Evolutionary conservation across 2,329 filamentous ascomycete species (phyloP), one percentile per base, ranked within the genome.

Genomic region (Chaetoscypha palmicola): DNA sequence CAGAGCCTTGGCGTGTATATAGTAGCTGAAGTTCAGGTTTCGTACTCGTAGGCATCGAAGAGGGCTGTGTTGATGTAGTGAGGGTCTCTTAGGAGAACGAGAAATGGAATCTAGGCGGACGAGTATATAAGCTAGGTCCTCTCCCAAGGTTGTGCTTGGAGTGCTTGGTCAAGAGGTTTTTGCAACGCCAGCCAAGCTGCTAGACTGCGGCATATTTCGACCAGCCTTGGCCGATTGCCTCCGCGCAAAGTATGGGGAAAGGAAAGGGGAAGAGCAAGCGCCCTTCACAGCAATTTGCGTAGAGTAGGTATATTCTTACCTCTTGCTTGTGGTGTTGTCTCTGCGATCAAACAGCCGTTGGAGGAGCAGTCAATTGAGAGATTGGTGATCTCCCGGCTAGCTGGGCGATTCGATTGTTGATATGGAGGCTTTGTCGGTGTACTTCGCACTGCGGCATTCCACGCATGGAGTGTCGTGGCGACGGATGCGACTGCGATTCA

Each of bases 1-100:
- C 41, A 52, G 50, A 49, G 51, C 50, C 56, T 58, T 56, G 52
- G 52, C 50, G 41, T 23, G 42, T 47, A 46, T 46, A 39, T 49
- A 38, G 38, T 41, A 34, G 46, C 26, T 51, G 51, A 44, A 26
- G 24, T 42, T 17, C 51, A 48, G 40, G 30, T 33, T 31, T 42
- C 32, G 38, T 37, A 21, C 10, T 52, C 36, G 37, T 53, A 40
- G 49, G 49, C 58, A 60, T 59, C 51, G 49, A 48, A 47, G 40
- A 42, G 44, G 45, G 53, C 51, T 52, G 53, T 45, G 50, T 51
- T 52, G 19, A 10, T 19, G 39, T 28, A 16, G 10, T 24, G 21
- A 17, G 20, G 14, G 20, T 10, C 14, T 12, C 5, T 16, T 31
- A 19, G 4, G 12, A 11, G 28, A 4, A 40, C 10, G 41, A 43